Conservation (phyloP, 495 filamentous ascomycete genomes). For the Corynascus novoguineensis region DNA sequence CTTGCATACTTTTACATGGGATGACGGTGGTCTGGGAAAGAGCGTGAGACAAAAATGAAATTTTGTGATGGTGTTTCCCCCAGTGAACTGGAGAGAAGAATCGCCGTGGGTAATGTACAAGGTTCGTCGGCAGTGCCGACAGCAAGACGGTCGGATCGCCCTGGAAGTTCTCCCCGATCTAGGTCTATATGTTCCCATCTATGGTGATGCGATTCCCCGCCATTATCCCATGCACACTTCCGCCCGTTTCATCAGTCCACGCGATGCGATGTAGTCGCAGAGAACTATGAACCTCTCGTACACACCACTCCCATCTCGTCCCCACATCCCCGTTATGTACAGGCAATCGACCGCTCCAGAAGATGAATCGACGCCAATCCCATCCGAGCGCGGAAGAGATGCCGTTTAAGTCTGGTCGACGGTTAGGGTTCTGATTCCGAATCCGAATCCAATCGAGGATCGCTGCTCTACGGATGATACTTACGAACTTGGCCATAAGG, state of each 20-base stretch:
- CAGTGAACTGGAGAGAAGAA: slow-evolving; percentile 18
- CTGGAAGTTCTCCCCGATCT: slow-evolving; percentile 32
- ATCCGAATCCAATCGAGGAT: not conserved
- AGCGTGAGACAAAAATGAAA: slow-evolving; percentile 21
- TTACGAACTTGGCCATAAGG: slow-evolving; percentile 74
- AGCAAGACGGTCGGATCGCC: slow-evolving; percentile 25
- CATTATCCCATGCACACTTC: slow-evolving; percentile 30
- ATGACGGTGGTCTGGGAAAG: not conserved
- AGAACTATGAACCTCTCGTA: slow-evolving; percentile 28
- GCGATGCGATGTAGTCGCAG: slow-evolving; percentile 23
- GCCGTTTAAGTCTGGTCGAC: slow-evolving; percentile 27
- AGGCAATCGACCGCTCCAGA: slow-evolving; percentile 23
- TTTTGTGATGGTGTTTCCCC: slow-evolving; percentile 28
- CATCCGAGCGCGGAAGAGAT: slow-evolving; percentile 16
- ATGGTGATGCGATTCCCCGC: slow-evolving; percentile 34
- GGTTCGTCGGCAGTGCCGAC: slow-evolving; percentile 28
- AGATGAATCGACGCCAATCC: slow-evolving; percentile 23
- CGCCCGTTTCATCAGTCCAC: slow-evolving; percentile 20
- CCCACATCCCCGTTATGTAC: slow-evolving; percentile 26
- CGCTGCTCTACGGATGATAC: slow-evolving; percentile 22
- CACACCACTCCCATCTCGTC: slow-evolving; percentile 20
- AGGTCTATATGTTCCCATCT: slow-evolving; percentile 36
- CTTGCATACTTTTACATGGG: no score
- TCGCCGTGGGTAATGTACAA: slow-evolving; percentile 32
- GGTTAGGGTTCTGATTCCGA: slow-evolving; percentile 10